Base-by-base conservation (phyloP, 495 filamentous ascomycete species). In the Penicillium bovifimosum region DNA sequence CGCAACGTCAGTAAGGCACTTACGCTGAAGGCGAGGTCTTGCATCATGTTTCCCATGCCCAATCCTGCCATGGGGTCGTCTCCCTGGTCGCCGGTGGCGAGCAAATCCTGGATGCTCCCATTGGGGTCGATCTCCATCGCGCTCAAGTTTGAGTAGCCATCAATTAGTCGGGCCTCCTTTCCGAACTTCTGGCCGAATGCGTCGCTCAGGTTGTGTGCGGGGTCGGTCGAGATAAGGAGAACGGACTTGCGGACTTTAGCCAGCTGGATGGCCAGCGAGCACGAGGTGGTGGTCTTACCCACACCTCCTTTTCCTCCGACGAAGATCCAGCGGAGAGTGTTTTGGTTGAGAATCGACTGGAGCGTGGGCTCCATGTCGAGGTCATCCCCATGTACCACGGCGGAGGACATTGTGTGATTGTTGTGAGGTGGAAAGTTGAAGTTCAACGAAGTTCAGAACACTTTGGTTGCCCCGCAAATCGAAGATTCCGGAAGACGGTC, bases 101-200 rank as follows among this genome's bases (percentile, higher is more conserved):
- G 73, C 13, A 99, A 72, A 68, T 99, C 93, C 71, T 96, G 91
- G 53, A 99, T 96, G 60, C 90, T 96, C 26, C 93, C 95, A 68
- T 95, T 97, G 40, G 93, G 93, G 70, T 99, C 93, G 60, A 99
- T 97, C 76, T 99, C 93, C 93, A 99, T 99, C 17, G 93, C 93
- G 61, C 90, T 95, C 48, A 99, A 77, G 65, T 97, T 97, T 13
- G 82, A 79, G 67, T 93, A 96, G 53, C 93, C 93, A 66, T 96
- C 83, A 53, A 99, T 74, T 16, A 96, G 80, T 44, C 90, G 84
- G 36, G 93, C 93, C 71, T 97, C 93, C 79, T 99, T 99, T 70
- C 93, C 93, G 66, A 99, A 99, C 71, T 99, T 97, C 74, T 97
- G 92, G 59, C 87, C 88, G 66, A 99, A 97, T 47, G 93, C 93